A percentile compares a stretch with the other conserved stretches of the same genome.
phyloP scores from a whole-genome alignment of 1,139 yeast genomes.

The Hemisphaericaspora lyxosophila region DNA sequence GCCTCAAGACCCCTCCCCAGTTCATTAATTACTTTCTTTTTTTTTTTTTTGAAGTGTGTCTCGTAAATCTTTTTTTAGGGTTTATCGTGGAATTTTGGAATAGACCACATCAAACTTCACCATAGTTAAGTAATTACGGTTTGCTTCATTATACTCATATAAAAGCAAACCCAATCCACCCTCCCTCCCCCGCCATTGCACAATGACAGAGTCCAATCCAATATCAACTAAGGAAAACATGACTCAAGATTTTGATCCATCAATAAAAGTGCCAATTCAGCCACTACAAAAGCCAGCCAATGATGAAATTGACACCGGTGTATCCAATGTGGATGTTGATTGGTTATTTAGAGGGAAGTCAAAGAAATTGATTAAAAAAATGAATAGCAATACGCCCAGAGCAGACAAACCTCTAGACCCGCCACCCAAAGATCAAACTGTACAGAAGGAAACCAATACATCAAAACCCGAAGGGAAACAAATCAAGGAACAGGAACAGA shows the following conservation, averaged over 20 bases:
- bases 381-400: slow-evolving; percentile 10
- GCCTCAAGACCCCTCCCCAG: too few relatives aligned
- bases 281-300: slow-evolving; percentile 6
- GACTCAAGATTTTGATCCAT: not conserved
- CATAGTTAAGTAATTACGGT: not conserved
- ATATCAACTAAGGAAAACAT: not conserved
- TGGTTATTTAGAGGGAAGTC: slow-evolving; percentile 72
- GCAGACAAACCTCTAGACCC: slow-evolving; percentile 9
- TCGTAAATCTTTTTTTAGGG: slow-evolving; percentile 1
- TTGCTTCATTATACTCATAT: not conserved
- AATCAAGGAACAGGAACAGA: too few relatives aligned
- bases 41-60: not conserved
- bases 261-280: not conserved
- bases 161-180: not conserved
- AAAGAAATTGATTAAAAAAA: slow-evolving; percentile 52
- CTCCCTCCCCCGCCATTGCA: not conserved
- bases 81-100: not conserved
- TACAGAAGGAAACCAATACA: too few relatives aligned
- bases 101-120: too few relatives aligned
- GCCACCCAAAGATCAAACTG: too few relatives aligned
- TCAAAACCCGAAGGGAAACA: too few relatives aligned
- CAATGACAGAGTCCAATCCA: not conserved
- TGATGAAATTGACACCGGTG: slow-evolving; percentile 45
- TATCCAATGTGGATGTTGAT: slow-evolving; percentile 71
- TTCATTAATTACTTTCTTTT: too few relatives aligned